phyloP scores from a whole-genome alignment of 2,329 filamentous ascomycete species.

The Ophiostoma angusticollis region DNA sequence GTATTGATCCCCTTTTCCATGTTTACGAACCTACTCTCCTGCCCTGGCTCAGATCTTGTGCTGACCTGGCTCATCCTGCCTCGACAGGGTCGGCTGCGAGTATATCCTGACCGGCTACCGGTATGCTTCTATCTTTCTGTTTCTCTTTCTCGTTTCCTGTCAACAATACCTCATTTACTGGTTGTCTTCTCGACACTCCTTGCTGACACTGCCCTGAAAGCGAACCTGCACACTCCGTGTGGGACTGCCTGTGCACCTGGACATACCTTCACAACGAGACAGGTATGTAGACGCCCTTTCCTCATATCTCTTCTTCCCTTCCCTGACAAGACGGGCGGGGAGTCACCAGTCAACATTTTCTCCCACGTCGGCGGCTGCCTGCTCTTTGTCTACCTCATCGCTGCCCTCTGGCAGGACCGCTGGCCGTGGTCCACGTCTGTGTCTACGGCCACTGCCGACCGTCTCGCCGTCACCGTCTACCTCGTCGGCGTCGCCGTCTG shows the following conservation, averaged over 20 bases:
- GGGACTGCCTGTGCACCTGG: conserved; percentile 17
- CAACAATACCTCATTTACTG: too few species aligned
- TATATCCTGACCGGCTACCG: conserved; percentile 23
- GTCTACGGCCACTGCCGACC: conserved; percentile 1
- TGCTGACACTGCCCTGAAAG: conserved; percentile 10
- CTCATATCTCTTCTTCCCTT: not conserved
- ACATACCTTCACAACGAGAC: conserved; percentile 20
- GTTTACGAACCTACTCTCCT: too few species aligned
- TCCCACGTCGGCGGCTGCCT: conserved; percentile 30
- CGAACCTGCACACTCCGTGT: conserved; percentile 15
- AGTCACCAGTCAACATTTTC: conserved; percentile 30
- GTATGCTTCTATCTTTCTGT: conserved; percentile 9
- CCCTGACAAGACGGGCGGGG: too few species aligned
- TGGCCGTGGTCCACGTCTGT: not conserved
- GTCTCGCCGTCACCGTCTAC: conserved; percentile 19
- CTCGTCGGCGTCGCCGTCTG: conserved; percentile 32
- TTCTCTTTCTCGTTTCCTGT: too few species aligned
- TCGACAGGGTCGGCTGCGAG: too few species aligned
- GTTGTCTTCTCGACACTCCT: not conserved
- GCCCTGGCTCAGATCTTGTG: too few species aligned
- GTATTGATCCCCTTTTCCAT: too few species aligned
- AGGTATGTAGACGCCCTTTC: conserved; percentile 9
- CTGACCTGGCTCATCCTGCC: too few species aligned
- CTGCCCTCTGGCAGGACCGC: conserved; percentile 21
- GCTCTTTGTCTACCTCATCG: conserved; percentile 26